phyloP scores from a whole-genome alignment of 495 filamentous ascomycete genomes.

The Penicillium crystallinum region DNA sequence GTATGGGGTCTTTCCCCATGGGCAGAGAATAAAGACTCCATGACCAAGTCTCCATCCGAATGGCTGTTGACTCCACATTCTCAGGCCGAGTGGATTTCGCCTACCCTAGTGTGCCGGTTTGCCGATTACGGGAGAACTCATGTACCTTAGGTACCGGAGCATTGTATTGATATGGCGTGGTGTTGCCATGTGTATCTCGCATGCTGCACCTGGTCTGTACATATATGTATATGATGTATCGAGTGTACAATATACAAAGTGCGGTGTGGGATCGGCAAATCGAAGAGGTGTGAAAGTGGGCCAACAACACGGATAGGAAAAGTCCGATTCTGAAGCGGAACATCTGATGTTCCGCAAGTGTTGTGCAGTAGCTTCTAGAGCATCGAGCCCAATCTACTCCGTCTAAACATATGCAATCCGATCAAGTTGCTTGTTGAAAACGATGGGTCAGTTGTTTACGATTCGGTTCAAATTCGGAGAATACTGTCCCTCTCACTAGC shows the following conservation, averaged over 20 bases:
- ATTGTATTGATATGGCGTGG: not conserved
- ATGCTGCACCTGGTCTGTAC: too few species aligned
- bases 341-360: too few species aligned
- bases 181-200: too few species aligned
- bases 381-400: too few species aligned
- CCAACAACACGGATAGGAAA: too few species aligned
- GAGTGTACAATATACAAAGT: too few species aligned
- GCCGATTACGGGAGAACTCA: slow-evolving; percentile 17
- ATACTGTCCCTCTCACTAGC: not conserved
- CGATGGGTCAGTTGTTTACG: not conserved
- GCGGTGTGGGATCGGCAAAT: too few species aligned
- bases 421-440: not conserved
- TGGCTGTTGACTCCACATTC: not conserved
- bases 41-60: not conserved
- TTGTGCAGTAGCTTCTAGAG: too few species aligned
- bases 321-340: too few species aligned
- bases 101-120: slow-evolving; percentile 27
- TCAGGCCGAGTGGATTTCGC: slow-evolving; percentile 1
- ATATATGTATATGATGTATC: too few species aligned
- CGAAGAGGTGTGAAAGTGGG: too few species aligned
- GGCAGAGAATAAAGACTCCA: not conserved
- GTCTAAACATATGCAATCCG: not conserved
- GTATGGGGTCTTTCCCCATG: not conserved
- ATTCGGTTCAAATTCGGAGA: not conserved
- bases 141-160: not conserved